Conservation (phyloP, 2,329 filamentous ascomycete species). For the Pseudogymnoascus sp. region DNA sequence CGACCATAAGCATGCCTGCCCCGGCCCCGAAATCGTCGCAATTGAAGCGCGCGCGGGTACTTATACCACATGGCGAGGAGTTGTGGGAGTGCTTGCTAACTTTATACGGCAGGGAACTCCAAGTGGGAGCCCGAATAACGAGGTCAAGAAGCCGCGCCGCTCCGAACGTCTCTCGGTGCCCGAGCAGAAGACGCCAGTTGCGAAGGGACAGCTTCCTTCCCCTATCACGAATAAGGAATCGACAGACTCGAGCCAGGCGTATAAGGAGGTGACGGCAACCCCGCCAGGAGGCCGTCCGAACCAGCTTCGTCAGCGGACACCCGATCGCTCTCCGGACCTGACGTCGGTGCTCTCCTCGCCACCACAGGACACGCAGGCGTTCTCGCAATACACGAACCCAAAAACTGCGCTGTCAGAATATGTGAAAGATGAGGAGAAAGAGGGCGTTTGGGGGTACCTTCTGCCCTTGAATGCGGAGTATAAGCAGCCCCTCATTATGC, state of each 20-base stretch:
- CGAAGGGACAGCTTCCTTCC: constrained; percentile 68
- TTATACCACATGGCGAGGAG: constrained; percentile 31
- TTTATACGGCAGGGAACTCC: constrained; percentile 21
- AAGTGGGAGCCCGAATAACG: constrained; percentile 24
- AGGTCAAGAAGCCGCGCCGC: constrained; percentile 73
- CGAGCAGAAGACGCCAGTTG: constrained; percentile 52
- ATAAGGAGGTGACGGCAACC: constrained; percentile 66
- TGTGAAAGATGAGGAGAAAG: constrained; percentile 69
- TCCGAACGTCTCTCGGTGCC: constrained; percentile 64
- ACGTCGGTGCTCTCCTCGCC: constrained; percentile 43
- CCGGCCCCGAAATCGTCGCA: constrained; percentile 72
- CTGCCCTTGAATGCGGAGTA: constrained; percentile 70
- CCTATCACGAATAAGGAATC: constrained; percentile 68
- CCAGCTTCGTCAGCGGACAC: constrained; percentile 41
- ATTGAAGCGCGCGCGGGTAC: constrained; percentile 74
- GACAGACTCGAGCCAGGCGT: constrained; percentile 48
- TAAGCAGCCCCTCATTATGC: constrained; percentile 66
- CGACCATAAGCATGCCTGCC: constrained; percentile 37
- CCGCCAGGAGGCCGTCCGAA: constrained; percentile 57
- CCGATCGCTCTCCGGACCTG: constrained; percentile 39
- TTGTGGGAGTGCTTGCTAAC: constrained; percentile 20
- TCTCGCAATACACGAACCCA: constrained; percentile 75
- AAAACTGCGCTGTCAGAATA: constrained; percentile 69
- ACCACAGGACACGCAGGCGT: constrained; percentile 69
- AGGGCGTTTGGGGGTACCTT: constrained; percentile 90